phyloP scores from a whole-genome alignment of 2,329 filamentous ascomycete species.

The Talaromyces sp. region DNA sequence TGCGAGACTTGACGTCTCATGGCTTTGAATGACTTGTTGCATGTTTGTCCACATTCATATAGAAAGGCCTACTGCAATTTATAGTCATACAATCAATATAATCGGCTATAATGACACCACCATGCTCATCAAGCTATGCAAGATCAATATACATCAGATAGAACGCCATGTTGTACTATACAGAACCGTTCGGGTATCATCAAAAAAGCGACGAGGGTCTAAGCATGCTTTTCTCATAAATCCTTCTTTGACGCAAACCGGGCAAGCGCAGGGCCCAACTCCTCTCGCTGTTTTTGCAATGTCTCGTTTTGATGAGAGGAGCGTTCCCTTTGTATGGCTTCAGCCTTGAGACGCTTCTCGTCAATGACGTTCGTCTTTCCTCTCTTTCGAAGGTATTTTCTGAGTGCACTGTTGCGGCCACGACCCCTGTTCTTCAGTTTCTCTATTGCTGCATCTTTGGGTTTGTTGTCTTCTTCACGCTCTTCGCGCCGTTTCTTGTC shows the following conservation, averaged over 20 bases:
- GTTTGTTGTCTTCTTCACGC: constrained; percentile 71
- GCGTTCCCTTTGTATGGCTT: constrained; percentile 70
- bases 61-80: not conserved
- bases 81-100: not conserved
- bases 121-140: constrained; percentile 1
- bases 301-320: constrained; percentile 67
- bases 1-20: no score
- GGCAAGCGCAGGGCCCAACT: constrained; percentile 79
- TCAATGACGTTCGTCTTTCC: constrained; percentile 91
- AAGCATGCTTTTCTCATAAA: constrained; percentile 19
- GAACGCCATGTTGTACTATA: constrained; percentile 10
- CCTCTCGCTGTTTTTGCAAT: constrained; percentile 63
- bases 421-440: constrained; percentile 71
- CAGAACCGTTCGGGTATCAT: constrained; percentile 17
- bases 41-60: not conserved
- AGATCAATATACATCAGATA: constrained; percentile 3
- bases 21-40: not conserved
- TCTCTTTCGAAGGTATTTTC: constrained; percentile 88
- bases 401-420: constrained; percentile 83
- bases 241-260: constrained; percentile 72
- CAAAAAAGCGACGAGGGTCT: constrained; percentile 22
- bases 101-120: not conserved
- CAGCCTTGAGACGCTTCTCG: constrained; percentile 82
- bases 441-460: constrained; percentile 55
- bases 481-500: constrained; percentile 74